Evolutionary conservation across 2,329 filamentous ascomycete species (phyloP), one percentile per base, ranked within the genome.

Genomic region (Myriosclerotinia scirpicola): DNA sequence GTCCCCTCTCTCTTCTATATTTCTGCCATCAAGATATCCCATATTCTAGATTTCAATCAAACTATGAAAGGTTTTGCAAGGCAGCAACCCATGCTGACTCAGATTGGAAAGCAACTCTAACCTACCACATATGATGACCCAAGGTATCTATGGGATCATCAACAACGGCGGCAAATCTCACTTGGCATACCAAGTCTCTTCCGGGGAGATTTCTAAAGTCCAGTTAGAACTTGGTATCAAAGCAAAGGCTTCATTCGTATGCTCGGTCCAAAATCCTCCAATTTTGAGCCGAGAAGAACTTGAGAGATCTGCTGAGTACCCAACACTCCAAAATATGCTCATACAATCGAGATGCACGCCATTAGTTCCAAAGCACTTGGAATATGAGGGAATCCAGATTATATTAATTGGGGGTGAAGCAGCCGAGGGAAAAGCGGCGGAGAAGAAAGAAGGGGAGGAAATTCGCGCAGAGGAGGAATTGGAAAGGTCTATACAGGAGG

Each of bases 131-230:
- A 89, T 90, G 1, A 88, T 85, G 30, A 0, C 90, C 91, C 0
- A 82, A 76, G 93, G 93, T 0, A 87, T 96, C 0, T 97, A 97
- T 73, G 90, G 89, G 0, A 87, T 97, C 63, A 92, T 89, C 0
- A 86, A 84, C 2, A 91, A 89, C 0, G 87, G 87, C 1, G 81
- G 88, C 0, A 85, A 90, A 58, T 91, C 87, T 2, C 92, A 96
- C 72, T 81, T 97, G 11, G 90, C 85, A 0, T 97, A 97, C 74
- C 84, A 93, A 67, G 80, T 93, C 58, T 96, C 91, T 0, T 83
- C 94, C 38, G 92, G 92, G 3, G 80, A 90, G 67, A 76, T 91
- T 1, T 89, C 88, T 0, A 85, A 92, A 60, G 83, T 95, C 0
- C 92, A 96, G 77, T 81, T 85, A 50, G 87, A 92, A 66, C 82